Conservation (phyloP, 352 stramenopile species). For the Phytophthora uliginosa region DNA sequence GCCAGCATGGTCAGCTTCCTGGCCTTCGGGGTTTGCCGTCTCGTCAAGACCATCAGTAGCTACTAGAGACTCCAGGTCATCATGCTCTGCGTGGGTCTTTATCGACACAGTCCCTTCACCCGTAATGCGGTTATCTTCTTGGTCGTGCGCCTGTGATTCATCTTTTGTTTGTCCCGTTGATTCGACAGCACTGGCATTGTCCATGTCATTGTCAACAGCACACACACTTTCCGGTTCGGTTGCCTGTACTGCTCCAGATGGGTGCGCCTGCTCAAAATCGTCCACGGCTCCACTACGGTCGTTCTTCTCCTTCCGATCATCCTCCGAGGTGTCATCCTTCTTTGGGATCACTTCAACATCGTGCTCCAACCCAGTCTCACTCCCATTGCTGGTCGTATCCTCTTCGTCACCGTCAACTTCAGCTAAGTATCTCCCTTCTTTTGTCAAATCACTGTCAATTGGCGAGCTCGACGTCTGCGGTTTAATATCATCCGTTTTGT, state of each 20-base stretch:
- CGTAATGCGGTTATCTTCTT: neutral
- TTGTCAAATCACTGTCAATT: slow-evolving; percentile 3
- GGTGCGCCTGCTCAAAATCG: no score
- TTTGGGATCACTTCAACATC: neutral
- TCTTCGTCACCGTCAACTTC: neutral
- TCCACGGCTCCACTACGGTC: neutral
- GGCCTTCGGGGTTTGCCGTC: neutral
- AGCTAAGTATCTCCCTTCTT: neutral
- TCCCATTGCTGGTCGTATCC: neutral
- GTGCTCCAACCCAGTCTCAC: neutral
- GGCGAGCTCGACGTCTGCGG: neutral
- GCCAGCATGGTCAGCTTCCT: neutral
- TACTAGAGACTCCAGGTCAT: neutral
- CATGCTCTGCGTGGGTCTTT: no score
- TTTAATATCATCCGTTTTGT: neutral
- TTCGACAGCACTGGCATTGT: neutral
- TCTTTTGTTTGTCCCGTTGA: neutral
- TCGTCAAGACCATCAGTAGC: neutral
- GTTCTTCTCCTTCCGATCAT: neutral
- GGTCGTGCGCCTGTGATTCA: neutral
- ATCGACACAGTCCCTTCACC: neutral
- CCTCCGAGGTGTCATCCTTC: neutral
- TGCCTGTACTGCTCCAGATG: neutral
- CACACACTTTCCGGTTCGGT: neutral
- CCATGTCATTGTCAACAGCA: neutral